These are phyloP conservation scores for Pyrenochaeta sp. DNA, from an alignment of 2,329 filamentous ascomycete species.

Conservation along the genomic window DNA sequence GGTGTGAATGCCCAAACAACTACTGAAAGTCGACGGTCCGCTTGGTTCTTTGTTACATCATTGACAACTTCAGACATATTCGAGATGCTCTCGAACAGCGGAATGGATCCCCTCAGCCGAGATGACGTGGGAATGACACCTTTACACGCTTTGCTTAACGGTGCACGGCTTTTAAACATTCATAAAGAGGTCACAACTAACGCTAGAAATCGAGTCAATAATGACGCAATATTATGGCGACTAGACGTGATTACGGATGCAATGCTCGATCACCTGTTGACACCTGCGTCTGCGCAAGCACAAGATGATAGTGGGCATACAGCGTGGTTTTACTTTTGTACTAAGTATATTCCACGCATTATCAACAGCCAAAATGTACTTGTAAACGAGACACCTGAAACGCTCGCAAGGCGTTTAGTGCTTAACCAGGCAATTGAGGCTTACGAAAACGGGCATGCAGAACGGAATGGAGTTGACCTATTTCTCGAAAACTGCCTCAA, in stretches of 20 bases:
- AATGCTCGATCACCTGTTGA: background rate
- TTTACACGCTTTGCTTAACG: background rate
- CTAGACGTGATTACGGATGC: background rate
- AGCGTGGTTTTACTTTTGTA: background rate
- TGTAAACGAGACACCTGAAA: background rate
- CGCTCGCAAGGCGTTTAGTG: background rate
- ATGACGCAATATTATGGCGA: background rate
- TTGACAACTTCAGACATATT: background rate
- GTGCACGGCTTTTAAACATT: background rate
- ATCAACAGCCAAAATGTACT: background rate
- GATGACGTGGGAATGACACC: background rate
- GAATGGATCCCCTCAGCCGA: background rate
- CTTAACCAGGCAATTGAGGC: background rate
- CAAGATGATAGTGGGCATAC: background rate
- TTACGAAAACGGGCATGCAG: background rate
- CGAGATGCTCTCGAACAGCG: background rate
- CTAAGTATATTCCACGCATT: background rate
- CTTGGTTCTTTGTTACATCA: background rate
- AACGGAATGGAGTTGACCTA: background rate
- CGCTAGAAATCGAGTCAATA: background rate
- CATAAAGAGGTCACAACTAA: background rate
- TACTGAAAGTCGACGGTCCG: background rate
- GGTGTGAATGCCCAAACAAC: background rate
- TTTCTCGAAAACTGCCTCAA: background rate
- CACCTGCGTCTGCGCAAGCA: background rate